These are phyloP conservation scores for Sapria himalayana DNA, from an alignment of 345 rosid species.

Conservation along the genomic window DNA sequence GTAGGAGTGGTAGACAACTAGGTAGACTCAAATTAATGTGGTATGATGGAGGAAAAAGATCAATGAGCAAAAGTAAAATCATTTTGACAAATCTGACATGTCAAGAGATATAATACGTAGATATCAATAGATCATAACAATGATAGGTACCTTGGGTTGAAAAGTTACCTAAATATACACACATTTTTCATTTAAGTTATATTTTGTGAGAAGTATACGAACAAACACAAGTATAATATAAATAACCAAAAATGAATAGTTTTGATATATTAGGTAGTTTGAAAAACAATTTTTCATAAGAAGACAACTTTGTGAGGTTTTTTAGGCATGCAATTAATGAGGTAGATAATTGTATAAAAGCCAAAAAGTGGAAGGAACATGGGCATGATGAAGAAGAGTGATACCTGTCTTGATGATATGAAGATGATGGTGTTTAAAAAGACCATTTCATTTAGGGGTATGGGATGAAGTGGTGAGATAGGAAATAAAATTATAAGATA, in stretches of 20 bases:
- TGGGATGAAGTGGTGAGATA: too few species aligned
- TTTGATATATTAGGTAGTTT: neutral
- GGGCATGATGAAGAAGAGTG: neutral
- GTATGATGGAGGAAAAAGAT: neutral
- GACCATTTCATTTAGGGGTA: too few species aligned
- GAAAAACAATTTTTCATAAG: neutral
- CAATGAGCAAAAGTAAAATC: neutral
- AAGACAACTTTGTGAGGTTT: neutral
- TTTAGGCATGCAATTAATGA: neutral
- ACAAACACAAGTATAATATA: neutral
- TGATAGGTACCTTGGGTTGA: neutral
- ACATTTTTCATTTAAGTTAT: neutral
- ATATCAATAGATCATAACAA: neutral
- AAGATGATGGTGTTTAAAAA: neutral
- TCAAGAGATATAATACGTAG: neutral
- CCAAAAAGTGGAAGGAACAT: neutral
- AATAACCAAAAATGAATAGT: too few species aligned
- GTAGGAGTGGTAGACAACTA: too few species aligned
- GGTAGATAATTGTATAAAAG: neutral
- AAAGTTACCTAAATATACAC: neutral
- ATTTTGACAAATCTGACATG: neutral
- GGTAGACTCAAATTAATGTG: too few species aligned
- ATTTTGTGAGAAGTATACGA: neutral
- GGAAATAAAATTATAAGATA: too few species aligned
- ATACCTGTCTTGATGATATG: too few species aligned